Percentiles rank a stretch among this genome's conserved stretches.
These are phyloP conservation scores for Spatholobus suberectus DNA, from an alignment of 306 rosid species.

Conservation along the genomic window DNA sequence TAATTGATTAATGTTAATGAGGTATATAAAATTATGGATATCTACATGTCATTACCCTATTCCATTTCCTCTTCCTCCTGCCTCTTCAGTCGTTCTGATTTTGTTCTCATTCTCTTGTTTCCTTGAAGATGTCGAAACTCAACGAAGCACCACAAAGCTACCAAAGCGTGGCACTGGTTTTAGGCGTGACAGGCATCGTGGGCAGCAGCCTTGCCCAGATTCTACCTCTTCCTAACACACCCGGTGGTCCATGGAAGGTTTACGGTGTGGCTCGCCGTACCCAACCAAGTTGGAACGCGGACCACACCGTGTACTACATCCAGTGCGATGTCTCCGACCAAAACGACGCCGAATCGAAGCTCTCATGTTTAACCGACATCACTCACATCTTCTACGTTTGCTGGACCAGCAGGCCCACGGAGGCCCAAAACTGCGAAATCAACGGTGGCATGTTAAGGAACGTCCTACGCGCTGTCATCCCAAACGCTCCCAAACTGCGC, in stretches of 20 bases:
- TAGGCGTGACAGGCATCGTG: conserved; percentile 60
- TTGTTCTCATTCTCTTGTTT: too few relatives aligned
- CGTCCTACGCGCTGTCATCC: conserved; percentile 54
- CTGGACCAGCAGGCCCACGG: conserved; percentile 60
- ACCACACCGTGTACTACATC: conserved; percentile 62
- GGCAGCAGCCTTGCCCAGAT: conserved; percentile 69
- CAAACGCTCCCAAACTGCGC: conserved; percentile 64
- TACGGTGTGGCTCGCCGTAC: conserved; percentile 78
- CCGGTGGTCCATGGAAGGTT: conserved; percentile 81
- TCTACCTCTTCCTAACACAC: conserved; percentile 63
- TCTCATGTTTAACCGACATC: conserved; percentile 59
- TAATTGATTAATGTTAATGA: too few relatives aligned
- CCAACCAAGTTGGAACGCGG: conserved; percentile 63
- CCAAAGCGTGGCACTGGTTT: conserved; percentile 51
- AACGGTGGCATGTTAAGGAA: conserved; percentile 66
- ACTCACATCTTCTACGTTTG: conserved; percentile 74
- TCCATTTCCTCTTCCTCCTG: too few relatives aligned
- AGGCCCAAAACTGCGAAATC: conserved; percentile 57
- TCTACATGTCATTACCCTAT: too few relatives aligned
- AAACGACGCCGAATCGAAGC: conserved; percentile 58
- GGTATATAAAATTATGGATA: too few relatives aligned
- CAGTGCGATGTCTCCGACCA: conserved; percentile 62
- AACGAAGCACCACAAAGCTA: too few relatives aligned
- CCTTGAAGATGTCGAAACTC: too few relatives aligned
- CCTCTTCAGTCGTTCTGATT: too few relatives aligned